Percentiles rank a stretch among this genome's conserved stretches.
Conservation (phyloP, 305 asterid genomes). For the Ilex paraguariensis region DNA sequence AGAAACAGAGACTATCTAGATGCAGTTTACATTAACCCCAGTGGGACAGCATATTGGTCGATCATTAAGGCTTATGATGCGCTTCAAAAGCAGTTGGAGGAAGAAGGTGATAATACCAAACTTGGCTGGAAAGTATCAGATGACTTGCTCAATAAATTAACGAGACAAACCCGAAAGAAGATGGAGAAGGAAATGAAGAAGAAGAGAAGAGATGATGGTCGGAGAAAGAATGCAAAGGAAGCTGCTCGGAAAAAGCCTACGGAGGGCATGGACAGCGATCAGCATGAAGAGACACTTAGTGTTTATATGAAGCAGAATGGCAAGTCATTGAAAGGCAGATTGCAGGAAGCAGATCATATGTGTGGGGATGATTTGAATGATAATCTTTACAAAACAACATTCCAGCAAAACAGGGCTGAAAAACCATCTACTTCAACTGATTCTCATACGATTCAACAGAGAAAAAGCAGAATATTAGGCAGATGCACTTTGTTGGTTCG, state of each 20-base stretch:
- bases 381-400: constrained; percentile 24
- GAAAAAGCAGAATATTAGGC: constrained; percentile 65
- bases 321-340: constrained; percentile 30
- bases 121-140: constrained; percentile 50
- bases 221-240: constrained; percentile 30
- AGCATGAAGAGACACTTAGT: constrained; percentile 23
- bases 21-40: constrained; percentile 81
- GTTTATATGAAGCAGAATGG: constrained; percentile 23
- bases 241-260: constrained; percentile 27
- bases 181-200: constrained; percentile 77
- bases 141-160: constrained; percentile 74
- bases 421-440: constrained; percentile 16
- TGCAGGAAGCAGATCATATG: constrained; percentile 27
- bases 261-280: constrained; percentile 41
- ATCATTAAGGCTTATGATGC: constrained; percentile 93
- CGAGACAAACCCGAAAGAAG: constrained; percentile 90
- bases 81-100: constrained; percentile 60
- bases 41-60: constrained; percentile 94
- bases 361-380: constrained; percentile 28
- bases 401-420: constrained; percentile 25
- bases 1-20: constrained; percentile 83
- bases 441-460: constrained; percentile 48
- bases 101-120: constrained; percentile 35
- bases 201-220: constrained; percentile 54
- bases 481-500: constrained; percentile 89